Evolutionary conservation across 2,329 filamentous ascomycete genomes (phyloP).

Genomic region (Apiospora rasikravindrae): DNA sequence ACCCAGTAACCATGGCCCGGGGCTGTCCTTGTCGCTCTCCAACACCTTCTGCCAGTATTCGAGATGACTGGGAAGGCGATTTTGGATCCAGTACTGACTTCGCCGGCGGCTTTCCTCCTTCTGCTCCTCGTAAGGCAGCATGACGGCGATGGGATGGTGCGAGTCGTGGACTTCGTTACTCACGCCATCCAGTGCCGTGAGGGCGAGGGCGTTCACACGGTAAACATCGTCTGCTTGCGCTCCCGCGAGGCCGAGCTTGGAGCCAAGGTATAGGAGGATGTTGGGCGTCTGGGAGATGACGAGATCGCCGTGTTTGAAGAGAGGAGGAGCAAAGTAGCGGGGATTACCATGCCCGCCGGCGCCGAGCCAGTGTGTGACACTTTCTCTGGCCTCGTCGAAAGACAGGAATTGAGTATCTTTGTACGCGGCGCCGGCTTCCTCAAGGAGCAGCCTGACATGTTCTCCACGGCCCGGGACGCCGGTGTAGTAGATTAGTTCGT

Average conservation of each 20-base stretch:
- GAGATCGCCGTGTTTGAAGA: conserved; percentile 66
- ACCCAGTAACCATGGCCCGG: conserved; percentile 70
- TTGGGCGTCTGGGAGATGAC: conserved; percentile 73
- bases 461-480: conserved; percentile 75
- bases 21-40: conserved; percentile 58
- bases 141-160: conserved; percentile 70
- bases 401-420: conserved; percentile 58
- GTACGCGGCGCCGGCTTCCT: conserved; percentile 70
- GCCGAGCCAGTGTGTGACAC: conserved; percentile 50
- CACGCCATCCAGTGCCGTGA: conserved; percentile 74
- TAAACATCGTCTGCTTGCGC: conserved; percentile 50
- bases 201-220: conserved; percentile 64
- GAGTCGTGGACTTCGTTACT: conserved; percentile 76
- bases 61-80: conserved; percentile 75
- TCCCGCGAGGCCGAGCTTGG: conserved; percentile 60
- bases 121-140: conserved; percentile 76
- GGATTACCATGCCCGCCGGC: conserved; percentile 62
- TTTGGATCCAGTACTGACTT: conserved; percentile 62
- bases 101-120: conserved; percentile 68
- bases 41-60: conserved; percentile 72
- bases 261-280: conserved; percentile 74
- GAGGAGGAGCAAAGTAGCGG: conserved; percentile 69
- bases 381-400: conserved; percentile 57
- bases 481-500: conserved; percentile 76
- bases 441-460: conserved; percentile 73